A percentile compares a stretch with the other conserved stretches of the same genome.
Evolutionary conservation across 169 alveolate genomes (phyloP).

Genomic region (Sarcocystis neurona): DNA sequence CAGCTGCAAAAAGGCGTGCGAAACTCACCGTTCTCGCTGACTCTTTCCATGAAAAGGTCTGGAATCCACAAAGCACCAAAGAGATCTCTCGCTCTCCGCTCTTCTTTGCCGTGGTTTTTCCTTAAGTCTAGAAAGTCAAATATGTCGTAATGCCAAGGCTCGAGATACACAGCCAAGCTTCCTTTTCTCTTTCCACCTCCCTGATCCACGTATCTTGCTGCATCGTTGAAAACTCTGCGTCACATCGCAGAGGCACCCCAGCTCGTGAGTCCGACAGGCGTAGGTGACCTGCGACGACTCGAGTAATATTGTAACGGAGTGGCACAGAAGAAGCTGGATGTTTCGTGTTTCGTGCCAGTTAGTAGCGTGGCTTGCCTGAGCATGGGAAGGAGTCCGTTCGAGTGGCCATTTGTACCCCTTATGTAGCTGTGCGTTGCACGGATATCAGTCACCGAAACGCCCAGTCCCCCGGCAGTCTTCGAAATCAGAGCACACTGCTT

Average conservation of each 20-base stretch:
- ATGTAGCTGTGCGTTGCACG: slow-evolving; percentile 96
- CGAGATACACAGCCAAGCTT: slow-evolving; percentile 96
- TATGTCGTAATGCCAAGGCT: slow-evolving; percentile 99
- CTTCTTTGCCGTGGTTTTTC: slow-evolving; percentile 98
- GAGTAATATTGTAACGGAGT: too few species aligned
- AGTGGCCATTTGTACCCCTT: slow-evolving; percentile 97
- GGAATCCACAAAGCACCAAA: slow-evolving; percentile 99
- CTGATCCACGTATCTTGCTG: slow-evolving; percentile 80
- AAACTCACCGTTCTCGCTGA: slow-evolving; percentile 86
- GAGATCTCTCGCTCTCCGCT: slow-evolving; percentile 96
- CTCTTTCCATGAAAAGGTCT: slow-evolving; percentile 98
- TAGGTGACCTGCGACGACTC: too few species aligned
- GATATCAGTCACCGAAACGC: slow-evolving; percentile 94
- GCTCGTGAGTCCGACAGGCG: too few species aligned
- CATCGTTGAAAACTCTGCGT: slow-evolving; percentile 68
- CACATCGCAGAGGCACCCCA: background rate
- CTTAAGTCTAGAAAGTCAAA: slow-evolving; percentile 93
- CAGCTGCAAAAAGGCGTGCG: background rate
- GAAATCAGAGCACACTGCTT: slow-evolving; percentile 92
- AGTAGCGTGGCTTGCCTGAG: slow-evolving; percentile 83
- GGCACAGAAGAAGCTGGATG: too few species aligned
- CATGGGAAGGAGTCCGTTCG: slow-evolving; percentile 99
- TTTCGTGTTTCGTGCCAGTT: background rate
- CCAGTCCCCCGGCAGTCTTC: slow-evolving; percentile 99
- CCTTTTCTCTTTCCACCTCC: slow-evolving; percentile 98